phyloP scores from a whole-genome alignment of 1,139 yeast species.

The Scheffersomyces cryptocercus region DNA sequence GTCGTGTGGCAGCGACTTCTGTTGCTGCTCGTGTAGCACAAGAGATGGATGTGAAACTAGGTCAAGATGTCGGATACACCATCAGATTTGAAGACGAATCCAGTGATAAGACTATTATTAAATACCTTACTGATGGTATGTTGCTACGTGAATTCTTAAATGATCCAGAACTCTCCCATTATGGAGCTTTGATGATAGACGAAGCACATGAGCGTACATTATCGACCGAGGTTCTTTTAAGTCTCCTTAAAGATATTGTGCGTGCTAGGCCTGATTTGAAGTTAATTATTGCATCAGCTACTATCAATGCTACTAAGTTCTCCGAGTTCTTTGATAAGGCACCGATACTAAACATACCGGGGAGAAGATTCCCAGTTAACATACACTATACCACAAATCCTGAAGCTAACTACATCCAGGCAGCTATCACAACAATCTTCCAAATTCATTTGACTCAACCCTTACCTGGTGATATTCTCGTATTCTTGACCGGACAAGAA shows the following conservation, averaged over 20 bases:
- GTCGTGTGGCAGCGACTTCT: conserved; percentile 93
- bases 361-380: conserved; percentile 86
- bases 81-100: conserved; percentile 83
- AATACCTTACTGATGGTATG: conserved; percentile 96
- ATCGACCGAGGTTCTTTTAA: conserved; percentile 87
- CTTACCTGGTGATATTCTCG: conserved; percentile 79
- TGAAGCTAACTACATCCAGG: conserved; percentile 86
- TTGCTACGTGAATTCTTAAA: conserved; percentile 77
- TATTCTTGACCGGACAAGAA: conserved; percentile 85
- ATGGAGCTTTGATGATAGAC: conserved; percentile 87
- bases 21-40: conserved; percentile 92
- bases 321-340: conserved; percentile 77
- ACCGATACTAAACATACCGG: conserved; percentile 87
- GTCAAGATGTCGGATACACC: conserved; percentile 83
- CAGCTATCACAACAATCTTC: conserved; percentile 79
- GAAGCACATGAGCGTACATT: conserved; percentile 97
- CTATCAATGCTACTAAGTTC: conserved; percentile 86
- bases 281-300: conserved; percentile 86
- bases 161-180: conserved; percentile 68
- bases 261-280: conserved; percentile 66
- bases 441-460: conserved; percentile 75
- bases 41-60: conserved; percentile 72
- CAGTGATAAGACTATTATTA: conserved; percentile 62
- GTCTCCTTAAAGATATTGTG: conserved; percentile 73
- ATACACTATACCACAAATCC: conserved; percentile 84